Base-by-base conservation (phyloP, 2,329 filamentous ascomycete genomes). In the Cordyceps cicadae region DNA sequence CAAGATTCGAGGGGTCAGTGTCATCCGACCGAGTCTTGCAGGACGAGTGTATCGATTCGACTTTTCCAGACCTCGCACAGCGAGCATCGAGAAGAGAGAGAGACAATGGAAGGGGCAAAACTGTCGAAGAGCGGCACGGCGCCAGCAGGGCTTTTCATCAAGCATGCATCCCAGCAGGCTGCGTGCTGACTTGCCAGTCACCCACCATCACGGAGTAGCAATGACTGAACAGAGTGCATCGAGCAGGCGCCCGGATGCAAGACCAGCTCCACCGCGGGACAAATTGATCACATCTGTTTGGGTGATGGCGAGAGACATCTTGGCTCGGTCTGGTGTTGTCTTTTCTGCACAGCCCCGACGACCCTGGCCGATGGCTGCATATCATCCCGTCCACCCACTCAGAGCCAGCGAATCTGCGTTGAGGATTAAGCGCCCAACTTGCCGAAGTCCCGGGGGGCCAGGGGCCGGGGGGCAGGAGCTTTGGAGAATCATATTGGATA, bases 391-490 rank as follows among this genome's bases (percentile, higher is more conserved):
- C 14, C 19, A 51, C 43, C 58, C 51, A 54, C 51, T 54, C 54
- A 41, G 54, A 29, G 24, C 8, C 21, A 43, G 51, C 58, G 58
- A 60, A 60, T 60, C 51, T 43, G 17, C 51, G 45, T 21, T 15
- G 21, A 60, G 51, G 41, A 54, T 60, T 60, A 60, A 45, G 32
- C 58, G 58, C 51, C 58, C 45, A n/a, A 26, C 21, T 32, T 60
- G 58, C 58, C 58, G 58, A 34, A 50, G n/a, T 54, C n/a, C 58
- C 58, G 58, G 17, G 11, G 26, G 24, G n/a, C n/a, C n/a, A n/a
- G 24, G 24, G 24, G 4, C 2, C 24, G 4, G 24, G 24, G 24
- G 24, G 24, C 24, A 11, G 48, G 34, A 5, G 24, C 12, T 17
- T 26, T 41, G 32, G 24, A 3, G 57, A 9, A 46, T 29, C 2